A percentile compares a stretch with the other conserved stretches of the same genome.
Evolutionary conservation across 2,329 filamentous ascomycete genomes (phyloP).

Genomic region (Zymoseptoria ardabiliae): DNA sequence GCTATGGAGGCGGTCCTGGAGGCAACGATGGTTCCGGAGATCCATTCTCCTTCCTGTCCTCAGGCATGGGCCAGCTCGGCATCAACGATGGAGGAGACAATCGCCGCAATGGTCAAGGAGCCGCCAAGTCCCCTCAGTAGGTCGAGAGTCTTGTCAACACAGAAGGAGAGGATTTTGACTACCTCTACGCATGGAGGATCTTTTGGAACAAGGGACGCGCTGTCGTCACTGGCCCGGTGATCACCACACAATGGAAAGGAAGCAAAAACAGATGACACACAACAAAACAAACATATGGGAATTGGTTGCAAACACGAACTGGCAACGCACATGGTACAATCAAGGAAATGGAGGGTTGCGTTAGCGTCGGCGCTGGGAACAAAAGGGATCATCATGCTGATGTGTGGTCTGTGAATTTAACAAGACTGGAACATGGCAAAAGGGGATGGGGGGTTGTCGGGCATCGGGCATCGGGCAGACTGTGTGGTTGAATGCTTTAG

Average conservation of each 20-base stretch:
- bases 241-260: not conserved
- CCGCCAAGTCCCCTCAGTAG: constrained; percentile 29
- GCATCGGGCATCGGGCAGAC: not conserved
- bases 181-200: not conserved
- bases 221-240: not conserved
- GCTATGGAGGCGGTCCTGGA: constrained; percentile 33
- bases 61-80: constrained; percentile 63
- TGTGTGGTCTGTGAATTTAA: not conserved
- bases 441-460: not conserved
- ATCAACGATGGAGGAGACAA: constrained; percentile 50
- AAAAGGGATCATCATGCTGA: constrained; percentile 13
- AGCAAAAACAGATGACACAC: constrained; percentile 4
- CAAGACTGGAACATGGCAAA: constrained; percentile 1
- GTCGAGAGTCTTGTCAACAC: not conserved
- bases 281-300: constrained; percentile 21
- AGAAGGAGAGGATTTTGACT: not conserved
- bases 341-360: constrained; percentile 5
- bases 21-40: constrained; percentile 55
- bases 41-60: constrained; percentile 72
- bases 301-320: constrained; percentile 14
- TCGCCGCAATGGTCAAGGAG: constrained; percentile 35
- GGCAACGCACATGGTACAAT: not conserved
- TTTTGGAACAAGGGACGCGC: not conserved
- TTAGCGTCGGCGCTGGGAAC: constrained; percentile 20
- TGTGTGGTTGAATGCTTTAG: not conserved